Conservation (phyloP, 352 stramenopile genomes). For the Phytopythium delawarense region DNA sequence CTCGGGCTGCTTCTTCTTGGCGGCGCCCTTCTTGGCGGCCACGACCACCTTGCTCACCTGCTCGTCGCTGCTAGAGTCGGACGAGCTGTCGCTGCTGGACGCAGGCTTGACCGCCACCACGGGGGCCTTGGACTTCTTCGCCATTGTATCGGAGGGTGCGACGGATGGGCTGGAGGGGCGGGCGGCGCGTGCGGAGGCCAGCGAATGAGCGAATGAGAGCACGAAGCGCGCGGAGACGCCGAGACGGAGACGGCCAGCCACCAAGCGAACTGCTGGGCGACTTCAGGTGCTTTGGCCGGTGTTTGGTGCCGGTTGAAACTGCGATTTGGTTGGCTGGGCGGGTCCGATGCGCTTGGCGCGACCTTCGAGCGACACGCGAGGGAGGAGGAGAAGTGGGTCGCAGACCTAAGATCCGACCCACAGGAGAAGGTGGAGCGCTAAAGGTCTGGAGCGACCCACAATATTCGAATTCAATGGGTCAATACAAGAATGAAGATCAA, state of each 20-base stretch:
- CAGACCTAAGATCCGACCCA: not conserved
- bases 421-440: not conserved
- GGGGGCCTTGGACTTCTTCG: conserved; percentile 49
- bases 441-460: not conserved
- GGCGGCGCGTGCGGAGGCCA: conserved; percentile 3
- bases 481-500: no score
- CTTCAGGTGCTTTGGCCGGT: not conserved
- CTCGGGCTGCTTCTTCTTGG: conserved; percentile 4
- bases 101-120: conserved; percentile 33
- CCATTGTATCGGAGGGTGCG: conserved; percentile 17
- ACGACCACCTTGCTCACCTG: conserved; percentile 38
- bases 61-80: conserved; percentile 54
- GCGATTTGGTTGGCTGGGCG: conserved; percentile 30
- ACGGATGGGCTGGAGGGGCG: not conserved
- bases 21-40: conserved; percentile 45
- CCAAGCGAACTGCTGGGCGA: not conserved
- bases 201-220: conserved; percentile 24
- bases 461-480: not conserved
- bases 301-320: conserved; percentile 2
- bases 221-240: no score
- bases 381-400: not conserved
- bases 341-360: conserved; percentile 12
- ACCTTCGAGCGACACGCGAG: conserved; percentile 22
- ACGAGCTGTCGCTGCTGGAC: conserved; percentile 41
- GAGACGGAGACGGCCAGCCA: conserved; percentile 1